Evolutionary conservation across 257 asterid species (phyloP), one percentile per base, ranked within the genome.

Genomic region (Nyctanthes arbortristis): DNA sequence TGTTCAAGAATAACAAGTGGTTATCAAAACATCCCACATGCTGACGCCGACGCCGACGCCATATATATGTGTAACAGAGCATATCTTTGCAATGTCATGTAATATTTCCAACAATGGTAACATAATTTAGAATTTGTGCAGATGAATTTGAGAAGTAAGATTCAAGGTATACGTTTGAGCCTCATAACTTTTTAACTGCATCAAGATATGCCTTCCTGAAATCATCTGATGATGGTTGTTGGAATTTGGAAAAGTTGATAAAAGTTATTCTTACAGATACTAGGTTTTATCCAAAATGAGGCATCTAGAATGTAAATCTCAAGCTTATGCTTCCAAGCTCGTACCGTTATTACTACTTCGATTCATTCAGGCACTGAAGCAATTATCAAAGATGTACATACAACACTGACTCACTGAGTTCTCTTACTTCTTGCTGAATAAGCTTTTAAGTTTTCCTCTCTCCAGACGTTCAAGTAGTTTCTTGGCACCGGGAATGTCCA

Each of bases 401-500:
- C 54, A 80, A 75, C 71, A 28, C n/a, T n/a, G 78, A 85, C 85
- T 68, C 56, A 58, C 31, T 45, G 43, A 24, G 1, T 10, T 29
- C 56, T 49, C 52, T 73, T 83, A 88, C 69, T 87, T 87, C 83
- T 87, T 84, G 83, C 75, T 77, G 68, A 93, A 93, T 59, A 93
- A 73, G 80, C 86, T 86, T 54, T 80, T 87, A 70, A 93, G 60
- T 16, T 72, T 89, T 66, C 97, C 95, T 68, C 89, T 77, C 63
- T 91, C 96, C 28, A 93, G 25, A 3, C 94, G 83, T 73, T 91
- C 91, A 0, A 87, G 96, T 20, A 93, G 80, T 76, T 82, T 91
- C 81, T 80, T 89, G 0, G 96, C 92, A 0, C 87, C 95, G 0
- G 90, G 88, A 1, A 84, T 66, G 5, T 87, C 96, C 93, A 87